A percentile compares a stretch with the other conserved stretches of the same genome.
Conservation (phyloP, 2,329 filamentous ascomycete species). For the Arthrobotrys sphaeroides region DNA sequence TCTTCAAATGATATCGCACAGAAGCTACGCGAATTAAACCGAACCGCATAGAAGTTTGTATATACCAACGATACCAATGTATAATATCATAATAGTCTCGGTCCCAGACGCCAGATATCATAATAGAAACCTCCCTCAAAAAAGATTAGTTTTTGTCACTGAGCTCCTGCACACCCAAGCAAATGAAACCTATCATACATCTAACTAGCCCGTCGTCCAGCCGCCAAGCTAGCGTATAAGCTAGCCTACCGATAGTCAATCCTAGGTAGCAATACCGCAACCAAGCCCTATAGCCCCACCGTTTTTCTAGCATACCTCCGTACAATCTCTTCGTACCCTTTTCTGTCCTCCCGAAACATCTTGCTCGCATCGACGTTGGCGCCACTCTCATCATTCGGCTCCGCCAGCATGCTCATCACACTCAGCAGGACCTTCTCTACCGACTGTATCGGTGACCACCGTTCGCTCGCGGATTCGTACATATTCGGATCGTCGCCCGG, state of each 20-base stretch:
- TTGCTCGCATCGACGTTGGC: conserved; percentile 96
- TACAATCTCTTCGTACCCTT: conserved; percentile 87
- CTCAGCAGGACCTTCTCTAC: conserved; percentile 97
- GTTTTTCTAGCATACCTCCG: conserved; percentile 81
- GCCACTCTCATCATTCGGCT: conserved; percentile 95
- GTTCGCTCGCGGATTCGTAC: conserved; percentile 94
- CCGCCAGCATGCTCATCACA: conserved; percentile 97
- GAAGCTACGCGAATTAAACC: too few species aligned
- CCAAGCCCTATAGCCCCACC: conserved; percentile 71
- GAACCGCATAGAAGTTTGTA: not conserved
- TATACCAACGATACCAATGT: not conserved
- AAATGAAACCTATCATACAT: too few species aligned
- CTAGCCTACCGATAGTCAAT: too few species aligned
- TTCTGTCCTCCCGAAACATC: conserved; percentile 88
- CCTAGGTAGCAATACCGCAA: not conserved
- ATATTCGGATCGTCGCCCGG: conserved; percentile 98
- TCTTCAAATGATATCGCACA: not conserved
- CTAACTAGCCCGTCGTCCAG: too few species aligned
- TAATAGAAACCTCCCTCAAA: too few species aligned
- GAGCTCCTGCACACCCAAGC: too few species aligned
- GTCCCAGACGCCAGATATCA: too few species aligned
- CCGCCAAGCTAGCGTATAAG: too few species aligned
- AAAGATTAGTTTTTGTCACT: too few species aligned
- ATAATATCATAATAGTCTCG: too few species aligned
- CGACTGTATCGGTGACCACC: conserved; percentile 95